Percentiles rank a stretch among this genome's conserved stretches.
These are phyloP conservation scores for Corynascus novoguineensis DNA, from an alignment of 495 filamentous ascomycete genomes.

Conservation along the genomic window DNA sequence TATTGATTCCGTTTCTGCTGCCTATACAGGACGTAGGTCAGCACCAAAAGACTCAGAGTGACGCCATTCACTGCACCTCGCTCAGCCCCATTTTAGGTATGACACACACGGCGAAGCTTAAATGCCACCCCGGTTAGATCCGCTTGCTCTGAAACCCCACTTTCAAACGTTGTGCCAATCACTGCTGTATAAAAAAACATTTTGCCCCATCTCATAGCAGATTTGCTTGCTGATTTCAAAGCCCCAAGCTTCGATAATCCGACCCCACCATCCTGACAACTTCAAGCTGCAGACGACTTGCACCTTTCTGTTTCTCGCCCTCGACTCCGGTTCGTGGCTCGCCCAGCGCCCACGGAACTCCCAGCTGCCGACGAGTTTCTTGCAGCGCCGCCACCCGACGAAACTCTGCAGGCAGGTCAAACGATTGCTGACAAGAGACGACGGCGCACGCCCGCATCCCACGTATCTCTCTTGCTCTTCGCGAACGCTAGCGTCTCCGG, in stretches of 20 bases:
- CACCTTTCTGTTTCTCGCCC: neutral
- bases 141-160: neutral
- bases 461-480: too few relatives aligned
- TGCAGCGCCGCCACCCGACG: too few relatives aligned
- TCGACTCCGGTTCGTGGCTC: too few relatives aligned
- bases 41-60: neutral
- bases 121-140: conserved; percentile 10
- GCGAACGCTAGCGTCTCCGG: neutral
- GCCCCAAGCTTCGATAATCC: neutral
- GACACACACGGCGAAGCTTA: conserved; percentile 16
- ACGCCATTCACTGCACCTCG: neutral
- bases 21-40: too few relatives aligned
- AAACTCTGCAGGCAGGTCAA: neutral
- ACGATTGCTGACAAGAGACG: neutral
- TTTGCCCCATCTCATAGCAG: conserved; percentile 5
- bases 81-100: neutral
- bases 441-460: neutral
- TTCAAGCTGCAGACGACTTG: neutral
- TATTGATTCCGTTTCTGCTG: too few relatives aligned
- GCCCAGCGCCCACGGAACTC: neutral
- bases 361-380: too few relatives aligned
- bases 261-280: conserved; percentile 21
- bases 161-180: neutral
- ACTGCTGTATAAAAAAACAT: neutral
- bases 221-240: conserved; percentile 16